Evolutionary conservation across 1,139 yeast genomes (phyloP).

Genomic region (Yamadazyma diospyri): DNA sequence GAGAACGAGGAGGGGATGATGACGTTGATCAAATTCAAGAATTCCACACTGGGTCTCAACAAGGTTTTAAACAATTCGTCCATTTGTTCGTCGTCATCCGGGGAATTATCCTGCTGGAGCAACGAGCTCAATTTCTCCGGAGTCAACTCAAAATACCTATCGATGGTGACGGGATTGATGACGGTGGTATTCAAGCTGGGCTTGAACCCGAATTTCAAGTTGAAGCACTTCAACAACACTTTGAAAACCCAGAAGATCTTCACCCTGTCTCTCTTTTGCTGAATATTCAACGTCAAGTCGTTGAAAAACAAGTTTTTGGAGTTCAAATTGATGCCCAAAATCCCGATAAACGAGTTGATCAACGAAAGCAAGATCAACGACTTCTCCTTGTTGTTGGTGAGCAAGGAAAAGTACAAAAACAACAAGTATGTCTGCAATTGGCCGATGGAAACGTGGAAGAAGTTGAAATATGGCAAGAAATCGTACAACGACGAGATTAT

Average conservation of each 20-base stretch:
- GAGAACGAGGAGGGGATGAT: constrained; percentile 49
- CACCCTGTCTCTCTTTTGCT: constrained; percentile 47
- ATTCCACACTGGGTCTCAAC: constrained; percentile 44
- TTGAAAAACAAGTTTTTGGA: constrained; percentile 45
- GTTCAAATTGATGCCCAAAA: constrained; percentile 45
- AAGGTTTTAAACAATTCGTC: constrained; percentile 39
- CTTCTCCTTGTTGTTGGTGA: constrained; percentile 47
- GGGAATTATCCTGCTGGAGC: constrained; percentile 19
- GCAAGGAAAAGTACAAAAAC: constrained; percentile 40
- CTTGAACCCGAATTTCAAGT: constrained; percentile 47
- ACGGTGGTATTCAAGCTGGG: constrained; percentile 49
- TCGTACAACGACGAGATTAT: constrained; percentile 40
- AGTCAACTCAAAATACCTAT: constrained; percentile 44
- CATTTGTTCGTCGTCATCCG: constrained; percentile 12
- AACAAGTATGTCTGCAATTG: constrained; percentile 43
- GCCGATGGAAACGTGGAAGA: constrained; percentile 38
- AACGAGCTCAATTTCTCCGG: constrained; percentile 44
- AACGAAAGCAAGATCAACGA: constrained; percentile 41
- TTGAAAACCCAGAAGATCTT: constrained; percentile 62
- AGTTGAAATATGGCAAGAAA: constrained; percentile 45
- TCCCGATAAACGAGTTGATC: constrained; percentile 45
- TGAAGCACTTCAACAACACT: constrained; percentile 49
- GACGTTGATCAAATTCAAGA: constrained; percentile 42
- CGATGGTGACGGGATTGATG: constrained; percentile 49
- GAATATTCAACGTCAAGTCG: constrained; percentile 36